Evolutionary conservation across 2,329 filamentous ascomycete genomes (phyloP), one percentile per base, ranked within the genome.

Genomic region (Elsinoe ampelina): DNA sequence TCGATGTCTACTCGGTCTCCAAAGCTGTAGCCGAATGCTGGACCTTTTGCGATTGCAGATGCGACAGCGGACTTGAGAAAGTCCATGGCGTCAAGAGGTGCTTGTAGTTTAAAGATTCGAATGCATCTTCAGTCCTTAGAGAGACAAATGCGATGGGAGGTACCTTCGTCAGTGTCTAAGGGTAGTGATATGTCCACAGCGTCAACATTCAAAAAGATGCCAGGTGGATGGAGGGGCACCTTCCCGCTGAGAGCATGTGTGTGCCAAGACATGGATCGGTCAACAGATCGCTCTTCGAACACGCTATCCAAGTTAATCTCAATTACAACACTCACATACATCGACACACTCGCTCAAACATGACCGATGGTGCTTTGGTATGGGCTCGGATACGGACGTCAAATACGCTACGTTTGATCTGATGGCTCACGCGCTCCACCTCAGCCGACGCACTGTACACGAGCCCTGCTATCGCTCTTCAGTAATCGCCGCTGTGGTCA

Each of bases 21-120:
- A 68, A 97, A 93, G 48, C 81, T 85, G 70, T 95, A 97, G 3
- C 90, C 90, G 68, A 96, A 95, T 5, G 91, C 85, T 55, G 91
- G 90, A 1, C 92, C 91, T 71, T 95, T 93, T 45, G 93, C 89
- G 66, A 98, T 97, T 64, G 91, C 92, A 60, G 93, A 97, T 45
- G 91, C 92, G 69, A 97, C 90, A 54, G 93, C 93, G 60, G 91
- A 97, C 75, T 97, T 97, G 68, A 98, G 81, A 68, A 97, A 97
- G 71, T 98, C 91, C 36, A 35, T 35, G n/a, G 38, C 35, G 38
- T 42, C 32, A 17, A 41, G 51, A 36, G 45, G 32, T 30, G 26
- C 26, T 30, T 30, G 26, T 30, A 7, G 26, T 30, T 30, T 30
- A 30, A 7, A 5, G 26, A 8, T 30, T 30, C 7, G 26, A 30